Conservation (phyloP, 345 rosid genomes). For the Raphanus raphanistrum region DNA sequence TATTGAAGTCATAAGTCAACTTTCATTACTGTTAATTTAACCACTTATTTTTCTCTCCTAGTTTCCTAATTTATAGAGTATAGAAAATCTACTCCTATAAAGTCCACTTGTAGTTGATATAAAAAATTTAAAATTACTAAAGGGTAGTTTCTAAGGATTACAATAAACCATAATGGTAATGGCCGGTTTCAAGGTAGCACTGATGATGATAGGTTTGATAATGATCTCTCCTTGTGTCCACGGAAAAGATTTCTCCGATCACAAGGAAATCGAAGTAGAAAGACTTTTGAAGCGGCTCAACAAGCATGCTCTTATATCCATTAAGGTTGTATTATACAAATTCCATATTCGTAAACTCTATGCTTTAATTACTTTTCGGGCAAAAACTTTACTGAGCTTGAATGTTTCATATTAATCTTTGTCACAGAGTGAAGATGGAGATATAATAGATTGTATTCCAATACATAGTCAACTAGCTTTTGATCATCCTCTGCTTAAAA, state of each 20-base stretch:
- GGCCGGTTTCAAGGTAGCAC: not conserved
- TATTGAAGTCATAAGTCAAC: conserved; percentile 17
- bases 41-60: not conserved
- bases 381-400: not conserved
- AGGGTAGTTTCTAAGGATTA: not conserved
- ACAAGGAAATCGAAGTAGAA: conserved; percentile 33
- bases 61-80: not conserved
- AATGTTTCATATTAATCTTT: not conserved
- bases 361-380: not conserved
- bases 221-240: too few relatives aligned
- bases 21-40: not conserved
- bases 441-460: conserved; percentile 38
- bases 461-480: conserved; percentile 39
- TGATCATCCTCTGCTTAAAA: conserved; percentile 40
- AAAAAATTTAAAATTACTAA: not conserved
- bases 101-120: not conserved
- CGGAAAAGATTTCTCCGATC: not conserved
- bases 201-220: not conserved
- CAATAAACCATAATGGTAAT: not conserved
- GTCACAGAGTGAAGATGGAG: conserved; percentile 40
- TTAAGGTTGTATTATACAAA: not conserved
- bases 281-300: conserved; percentile 57
- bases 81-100: conserved; percentile 25
- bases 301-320: conserved; percentile 57
- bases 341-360: not conserved